Evolutionary conservation across 1,139 yeast genomes (phyloP).

Genomic region (Wickerhamomyces sp.): DNA sequence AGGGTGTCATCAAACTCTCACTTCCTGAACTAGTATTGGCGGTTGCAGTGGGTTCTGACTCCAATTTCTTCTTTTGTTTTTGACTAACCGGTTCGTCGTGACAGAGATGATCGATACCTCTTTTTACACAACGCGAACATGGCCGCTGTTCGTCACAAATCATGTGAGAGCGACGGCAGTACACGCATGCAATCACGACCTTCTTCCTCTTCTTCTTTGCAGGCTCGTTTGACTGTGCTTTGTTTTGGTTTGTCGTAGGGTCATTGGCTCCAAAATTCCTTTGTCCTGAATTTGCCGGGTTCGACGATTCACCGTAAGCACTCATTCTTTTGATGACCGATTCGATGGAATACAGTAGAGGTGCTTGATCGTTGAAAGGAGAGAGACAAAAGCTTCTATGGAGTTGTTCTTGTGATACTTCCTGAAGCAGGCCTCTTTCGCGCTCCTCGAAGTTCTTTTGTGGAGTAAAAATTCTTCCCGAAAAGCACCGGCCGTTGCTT

Average conservation of each 20-base stretch:
- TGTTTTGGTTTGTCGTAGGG: not conserved
- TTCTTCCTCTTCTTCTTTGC: slow-evolving; percentile 38
- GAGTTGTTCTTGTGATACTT: not conserved
- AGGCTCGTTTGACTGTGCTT: not conserved
- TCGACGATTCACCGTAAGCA: too few relatives aligned
- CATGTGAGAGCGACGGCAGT: slow-evolving; percentile 92
- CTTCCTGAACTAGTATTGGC: too few relatives aligned
- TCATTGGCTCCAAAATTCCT: too few relatives aligned
- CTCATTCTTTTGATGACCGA: too few relatives aligned
- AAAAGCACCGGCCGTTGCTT: not conserved
- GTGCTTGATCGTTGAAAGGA: too few relatives aligned
- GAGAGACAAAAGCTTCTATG: too few relatives aligned
- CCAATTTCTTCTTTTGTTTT: slow-evolving; percentile 17
- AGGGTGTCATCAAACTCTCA: too few relatives aligned
- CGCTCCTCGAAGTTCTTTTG: not conserved
- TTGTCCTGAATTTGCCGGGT: not conserved
- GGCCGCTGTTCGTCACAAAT: slow-evolving; percentile 87
- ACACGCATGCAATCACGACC: slow-evolving; percentile 67
- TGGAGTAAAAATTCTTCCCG: slow-evolving; percentile 1
- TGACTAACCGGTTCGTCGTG: slow-evolving; percentile 52
- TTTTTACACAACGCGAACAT: slow-evolving; percentile 78
- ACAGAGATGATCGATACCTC: slow-evolving; percentile 87
- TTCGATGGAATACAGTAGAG: too few relatives aligned
- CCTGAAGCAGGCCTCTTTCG: too few relatives aligned
- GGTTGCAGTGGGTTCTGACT: too few relatives aligned